These are phyloP conservation scores for Nicotiana tabacum DNA, from an alignment of 257 asterid species.

Conservation along the genomic window DNA sequence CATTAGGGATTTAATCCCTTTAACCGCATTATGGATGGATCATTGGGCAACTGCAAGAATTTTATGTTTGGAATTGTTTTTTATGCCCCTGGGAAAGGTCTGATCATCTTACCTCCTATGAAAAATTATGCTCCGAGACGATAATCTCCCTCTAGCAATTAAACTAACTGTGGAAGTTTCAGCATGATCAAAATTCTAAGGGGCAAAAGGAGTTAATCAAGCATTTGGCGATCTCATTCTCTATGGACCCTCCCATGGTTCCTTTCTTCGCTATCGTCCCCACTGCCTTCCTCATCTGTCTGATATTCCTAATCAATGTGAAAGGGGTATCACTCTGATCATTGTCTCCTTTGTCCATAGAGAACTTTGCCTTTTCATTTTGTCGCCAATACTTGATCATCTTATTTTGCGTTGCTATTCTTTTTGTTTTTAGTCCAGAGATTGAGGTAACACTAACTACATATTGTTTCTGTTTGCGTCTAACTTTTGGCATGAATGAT, in stretches of 20 bases:
- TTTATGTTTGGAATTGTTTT: neutral
- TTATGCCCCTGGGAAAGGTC: neutral
- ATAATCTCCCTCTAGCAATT: neutral
- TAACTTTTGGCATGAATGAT: constrained; percentile 11
- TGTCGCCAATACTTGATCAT: neutral
- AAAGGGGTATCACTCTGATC: neutral
- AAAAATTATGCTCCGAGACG: neutral
- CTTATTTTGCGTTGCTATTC: neutral
- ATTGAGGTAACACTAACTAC: neutral
- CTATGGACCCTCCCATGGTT: neutral
- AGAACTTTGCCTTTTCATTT: neutral
- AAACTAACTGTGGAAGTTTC: neutral
- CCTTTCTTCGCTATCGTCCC: neutral
- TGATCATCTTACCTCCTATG: neutral
- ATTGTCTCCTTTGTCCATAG: neutral
- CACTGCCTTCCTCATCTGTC: neutral
- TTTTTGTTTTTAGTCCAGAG: neutral
- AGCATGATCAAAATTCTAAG: neutral
- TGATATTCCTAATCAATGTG: neutral
- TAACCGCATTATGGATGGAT: neutral
- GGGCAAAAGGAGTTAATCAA: neutral
- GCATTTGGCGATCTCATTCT: neutral
- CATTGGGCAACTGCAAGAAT: neutral
- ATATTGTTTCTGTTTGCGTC: neutral
- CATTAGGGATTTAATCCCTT: neutral